phyloP scores from a whole-genome alignment of 179 eudicot genomes.

The Silene vulgaris region DNA sequence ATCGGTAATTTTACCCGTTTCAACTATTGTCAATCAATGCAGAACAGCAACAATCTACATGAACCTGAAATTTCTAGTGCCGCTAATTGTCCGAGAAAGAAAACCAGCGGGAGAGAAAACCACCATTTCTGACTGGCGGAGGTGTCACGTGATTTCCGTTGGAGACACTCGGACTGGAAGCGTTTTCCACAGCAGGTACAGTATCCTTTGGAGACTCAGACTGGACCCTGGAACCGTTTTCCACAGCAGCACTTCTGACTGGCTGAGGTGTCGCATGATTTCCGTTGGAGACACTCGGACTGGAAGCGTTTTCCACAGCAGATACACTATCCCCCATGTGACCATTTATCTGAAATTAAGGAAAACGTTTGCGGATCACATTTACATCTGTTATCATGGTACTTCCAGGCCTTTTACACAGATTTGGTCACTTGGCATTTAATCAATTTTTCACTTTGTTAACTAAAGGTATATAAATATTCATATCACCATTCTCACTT shows the following conservation, averaged over 20 bases:
- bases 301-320: conserved; percentile 29
- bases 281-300: conserved; percentile 33
- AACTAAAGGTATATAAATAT: too few relatives aligned
- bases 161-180: conserved; percentile 28
- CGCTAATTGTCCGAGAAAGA: conserved; percentile 56
- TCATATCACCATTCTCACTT: too few relatives aligned
- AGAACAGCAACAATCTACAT: neutral
- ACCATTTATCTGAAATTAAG: conserved; percentile 32
- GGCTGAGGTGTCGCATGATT: conserved; percentile 7
- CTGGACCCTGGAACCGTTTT: too few relatives aligned
- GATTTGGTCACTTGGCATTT: neutral
- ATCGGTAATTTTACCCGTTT: neutral
- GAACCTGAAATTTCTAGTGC: conserved; percentile 43
- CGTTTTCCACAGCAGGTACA: conserved; percentile 31
- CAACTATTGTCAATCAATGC: neutral
- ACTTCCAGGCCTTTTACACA: too few relatives aligned
- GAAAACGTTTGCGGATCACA: conserved; percentile 11
- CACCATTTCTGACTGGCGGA: neutral
- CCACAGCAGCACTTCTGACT: neutral
- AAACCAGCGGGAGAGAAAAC: conserved; percentile 27
- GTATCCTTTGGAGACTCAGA: conserved; percentile 10
- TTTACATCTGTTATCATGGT: neutral
- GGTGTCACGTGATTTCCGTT: conserved; percentile 23
- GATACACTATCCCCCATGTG: conserved; percentile 32
- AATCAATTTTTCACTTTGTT: neutral